Percentiles rank a stretch among this genome's conserved stretches.
These are phyloP conservation scores for Lactifluus hygrophoroides DNA, from an alignment of 768 basidiomycete species.

Conservation along the genomic window DNA sequence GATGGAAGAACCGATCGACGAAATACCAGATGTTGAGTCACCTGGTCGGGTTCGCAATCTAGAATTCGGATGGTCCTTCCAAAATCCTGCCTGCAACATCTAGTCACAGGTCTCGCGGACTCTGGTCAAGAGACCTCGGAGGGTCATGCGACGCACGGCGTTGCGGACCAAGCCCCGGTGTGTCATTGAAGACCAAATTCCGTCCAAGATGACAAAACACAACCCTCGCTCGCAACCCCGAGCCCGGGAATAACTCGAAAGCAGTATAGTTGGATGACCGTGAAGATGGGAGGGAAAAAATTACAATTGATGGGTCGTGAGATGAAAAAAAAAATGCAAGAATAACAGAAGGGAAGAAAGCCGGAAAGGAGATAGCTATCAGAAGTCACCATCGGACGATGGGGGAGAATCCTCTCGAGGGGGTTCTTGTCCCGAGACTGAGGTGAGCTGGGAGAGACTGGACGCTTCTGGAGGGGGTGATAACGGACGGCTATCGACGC, in stretches of 20 bases:
- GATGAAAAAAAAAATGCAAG: conserved; percentile 21
- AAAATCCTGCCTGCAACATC: conserved; percentile 33
- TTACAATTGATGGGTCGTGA: conserved; percentile 24
- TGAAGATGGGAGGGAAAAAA: conserved; percentile 29
- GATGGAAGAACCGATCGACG: conserved; percentile 24
- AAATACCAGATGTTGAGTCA: conserved; percentile 23
- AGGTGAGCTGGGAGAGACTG: conserved; percentile 39
- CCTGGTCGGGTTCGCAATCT: conserved; percentile 18
- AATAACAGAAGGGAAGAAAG: conserved; percentile 19
- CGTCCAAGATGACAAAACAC: conserved; percentile 17
- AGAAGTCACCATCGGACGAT: conserved; percentile 29
- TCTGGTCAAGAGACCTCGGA: conserved; percentile 19
- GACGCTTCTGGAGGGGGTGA: conserved; percentile 57
- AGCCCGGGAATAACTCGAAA: conserved; percentile 5
- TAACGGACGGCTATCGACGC: conserved; percentile 42
- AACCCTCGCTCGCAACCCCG: conserved; percentile 16
- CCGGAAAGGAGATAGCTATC: conserved; percentile 21
- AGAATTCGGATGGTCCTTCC: conserved; percentile 30
- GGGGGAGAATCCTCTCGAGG: conserved; percentile 54
- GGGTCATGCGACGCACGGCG: conserved; percentile 28
- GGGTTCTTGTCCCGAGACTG: conserved; percentile 51
- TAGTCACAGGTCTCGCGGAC: conserved; percentile 29
- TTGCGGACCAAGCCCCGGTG: conserved; percentile 29
- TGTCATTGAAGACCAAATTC: conserved; percentile 25
- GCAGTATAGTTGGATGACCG: conserved; percentile 22